Conservation (phyloP, 192 early-diverging fungal genomes). For the Gigaspora rosea region DNA sequence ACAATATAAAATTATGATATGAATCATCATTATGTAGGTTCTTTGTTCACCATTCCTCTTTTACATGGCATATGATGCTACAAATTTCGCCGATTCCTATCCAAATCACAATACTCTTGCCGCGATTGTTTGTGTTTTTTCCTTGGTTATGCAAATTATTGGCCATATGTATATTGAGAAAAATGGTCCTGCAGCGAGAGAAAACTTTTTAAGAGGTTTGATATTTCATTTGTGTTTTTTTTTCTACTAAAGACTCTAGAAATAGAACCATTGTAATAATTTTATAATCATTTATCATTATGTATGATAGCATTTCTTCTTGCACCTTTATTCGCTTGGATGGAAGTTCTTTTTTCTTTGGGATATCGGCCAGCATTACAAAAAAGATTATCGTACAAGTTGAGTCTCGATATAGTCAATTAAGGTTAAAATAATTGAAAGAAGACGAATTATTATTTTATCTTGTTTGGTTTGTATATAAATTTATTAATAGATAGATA, state of each 20-base stretch:
- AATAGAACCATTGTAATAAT: no score
- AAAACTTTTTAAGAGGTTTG: conserved; percentile 81
- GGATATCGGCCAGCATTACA: conserved; percentile 79
- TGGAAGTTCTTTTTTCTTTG: conserved; percentile 78
- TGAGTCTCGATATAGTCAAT: no score
- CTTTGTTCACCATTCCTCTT: conserved; percentile 65
- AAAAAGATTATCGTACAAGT: conserved; percentile 46
- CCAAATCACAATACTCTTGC: conserved; percentile 58
- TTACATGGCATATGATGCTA: conserved; percentile 63
- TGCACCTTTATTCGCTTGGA: conserved; percentile 93
- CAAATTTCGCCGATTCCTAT: conserved; percentile 53
- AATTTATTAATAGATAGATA: no score
- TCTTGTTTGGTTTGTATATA: no score
- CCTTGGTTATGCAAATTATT: conserved; percentile 89
- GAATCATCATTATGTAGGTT: conserved; percentile 32
- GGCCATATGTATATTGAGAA: conserved; percentile 87
- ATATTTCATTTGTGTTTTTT: conserved; percentile 16
- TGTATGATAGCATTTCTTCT: conserved; percentile 72
- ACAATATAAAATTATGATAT: no score
- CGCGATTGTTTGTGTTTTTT: conserved; percentile 59
- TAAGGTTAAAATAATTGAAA: no score
- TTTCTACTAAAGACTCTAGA: background rate
- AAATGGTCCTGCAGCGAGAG: conserved; percentile 81
- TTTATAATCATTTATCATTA: no score
- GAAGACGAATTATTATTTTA: no score